These are phyloP conservation scores for Striga asiatica DNA, from an alignment of 257 asterid genomes.

Conservation along the genomic window DNA sequence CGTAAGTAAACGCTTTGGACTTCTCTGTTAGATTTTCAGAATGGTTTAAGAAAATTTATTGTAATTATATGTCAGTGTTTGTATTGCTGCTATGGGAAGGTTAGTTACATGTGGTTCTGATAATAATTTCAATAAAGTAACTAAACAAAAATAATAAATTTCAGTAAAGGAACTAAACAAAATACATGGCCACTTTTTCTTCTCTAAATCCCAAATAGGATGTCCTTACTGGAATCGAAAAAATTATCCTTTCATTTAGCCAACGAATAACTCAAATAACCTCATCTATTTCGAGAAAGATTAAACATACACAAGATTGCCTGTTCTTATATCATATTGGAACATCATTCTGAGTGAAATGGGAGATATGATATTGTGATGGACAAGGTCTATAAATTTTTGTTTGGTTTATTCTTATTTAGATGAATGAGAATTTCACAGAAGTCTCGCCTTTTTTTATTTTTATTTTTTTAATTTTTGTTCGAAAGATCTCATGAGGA, in stretches of 20 bases:
- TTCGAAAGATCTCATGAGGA: not conserved
- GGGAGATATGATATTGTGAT: conserved; percentile 7
- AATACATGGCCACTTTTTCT: not conserved
- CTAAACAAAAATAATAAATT: too few relatives aligned
- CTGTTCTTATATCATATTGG: not conserved
- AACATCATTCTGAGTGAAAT: not conserved
- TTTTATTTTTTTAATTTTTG: not conserved
- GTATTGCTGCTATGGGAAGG: conserved; percentile 2
- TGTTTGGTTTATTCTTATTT: not conserved
- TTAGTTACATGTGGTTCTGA: conserved; percentile 3
- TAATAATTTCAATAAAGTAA: conserved; percentile 3
- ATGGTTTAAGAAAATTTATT: not conserved
- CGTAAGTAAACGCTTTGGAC: not conserved
- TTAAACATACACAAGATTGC: not conserved
- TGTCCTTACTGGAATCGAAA: not conserved
- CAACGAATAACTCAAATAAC: not conserved
- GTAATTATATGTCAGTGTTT: conserved; percentile 6
- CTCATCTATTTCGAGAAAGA: not conserved
- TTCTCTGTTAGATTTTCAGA: conserved; percentile 4
- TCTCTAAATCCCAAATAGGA: not conserved
- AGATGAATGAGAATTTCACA: not conserved
- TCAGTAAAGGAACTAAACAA: not conserved
- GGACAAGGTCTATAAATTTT: not conserved
- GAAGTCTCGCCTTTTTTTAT: too few relatives aligned
- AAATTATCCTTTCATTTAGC: not conserved